These are phyloP conservation scores for Penicillium brevicompactum DNA, from an alignment of 2,329 filamentous ascomycete species.

Conservation along the genomic window DNA sequence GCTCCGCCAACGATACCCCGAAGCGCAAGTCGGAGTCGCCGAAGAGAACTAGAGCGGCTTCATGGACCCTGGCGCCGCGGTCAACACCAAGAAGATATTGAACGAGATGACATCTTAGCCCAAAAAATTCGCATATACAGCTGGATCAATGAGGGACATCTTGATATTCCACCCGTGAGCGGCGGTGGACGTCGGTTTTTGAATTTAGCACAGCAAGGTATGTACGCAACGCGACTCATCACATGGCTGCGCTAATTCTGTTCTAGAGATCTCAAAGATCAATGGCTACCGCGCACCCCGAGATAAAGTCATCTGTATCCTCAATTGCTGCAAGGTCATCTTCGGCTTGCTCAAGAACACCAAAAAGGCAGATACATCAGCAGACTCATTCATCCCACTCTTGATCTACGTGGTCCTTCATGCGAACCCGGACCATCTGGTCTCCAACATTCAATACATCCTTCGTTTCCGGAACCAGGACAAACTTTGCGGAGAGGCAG, in stretches of 20 bases:
- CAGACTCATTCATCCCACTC: slow-evolving; percentile 92
- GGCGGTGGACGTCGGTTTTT: slow-evolving; percentile 89
- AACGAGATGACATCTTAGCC: slow-evolving; percentile 90
- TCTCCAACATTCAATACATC: slow-evolving; percentile 98
- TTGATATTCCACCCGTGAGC: slow-evolving; percentile 84
- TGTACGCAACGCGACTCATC: slow-evolving; percentile 13
- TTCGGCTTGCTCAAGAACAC: slow-evolving; percentile 91
- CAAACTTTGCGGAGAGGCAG: slow-evolving; percentile 94
- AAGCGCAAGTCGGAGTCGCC: slow-evolving; percentile 63
- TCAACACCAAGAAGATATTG: slow-evolving; percentile 97
- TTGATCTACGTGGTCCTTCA: slow-evolving; percentile 95
- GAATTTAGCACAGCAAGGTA: slow-evolving; percentile 82
- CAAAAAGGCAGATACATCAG: slow-evolving; percentile 84
- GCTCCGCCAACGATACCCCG: slow-evolving; percentile 69
- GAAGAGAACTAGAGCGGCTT: slow-evolving; percentile 67
- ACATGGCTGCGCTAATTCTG: slow-evolving; percentile 22
- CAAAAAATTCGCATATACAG: slow-evolving; percentile 97
- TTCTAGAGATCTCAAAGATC: slow-evolving; percentile 87
- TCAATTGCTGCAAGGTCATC: slow-evolving; percentile 99
- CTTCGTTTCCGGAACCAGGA: slow-evolving; percentile 96
- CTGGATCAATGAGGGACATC: slow-evolving; percentile 89
- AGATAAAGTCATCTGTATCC: slow-evolving; percentile 96
- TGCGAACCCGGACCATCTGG: slow-evolving; percentile 90
- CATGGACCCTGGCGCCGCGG: slow-evolving; percentile 83
- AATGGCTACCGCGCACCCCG: slow-evolving; percentile 94